Conservation (phyloP, 2,329 filamentous ascomycete genomes). For the Didymella pomorum region DNA sequence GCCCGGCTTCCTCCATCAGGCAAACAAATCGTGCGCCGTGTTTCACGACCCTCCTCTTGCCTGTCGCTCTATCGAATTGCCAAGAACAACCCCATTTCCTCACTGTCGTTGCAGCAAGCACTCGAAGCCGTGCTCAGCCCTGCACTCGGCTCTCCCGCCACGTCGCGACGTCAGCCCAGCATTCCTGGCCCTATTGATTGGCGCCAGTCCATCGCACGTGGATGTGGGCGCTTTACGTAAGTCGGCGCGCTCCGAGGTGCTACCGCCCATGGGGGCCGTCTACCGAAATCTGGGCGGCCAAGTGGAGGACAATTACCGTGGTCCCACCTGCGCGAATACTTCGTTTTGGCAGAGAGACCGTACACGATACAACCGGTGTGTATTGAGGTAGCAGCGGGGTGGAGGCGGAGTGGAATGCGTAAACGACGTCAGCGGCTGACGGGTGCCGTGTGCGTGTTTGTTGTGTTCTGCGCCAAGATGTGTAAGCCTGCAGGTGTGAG, state of each 20-base stretch:
- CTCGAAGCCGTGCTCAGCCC: background rate
- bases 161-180: constrained; percentile 8
- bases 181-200: background rate
- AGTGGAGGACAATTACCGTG: constrained; percentile 9
- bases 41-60: background rate
- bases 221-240: constrained; percentile 14
- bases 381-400: constrained; percentile 12
- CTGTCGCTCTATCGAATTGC: background rate
- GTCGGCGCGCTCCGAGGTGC: constrained; percentile 10
- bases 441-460: background rate
- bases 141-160: background rate
- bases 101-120: background rate
- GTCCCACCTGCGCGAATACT: constrained; percentile 9
- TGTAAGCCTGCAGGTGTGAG: background rate
- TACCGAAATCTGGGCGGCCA: constrained; percentile 3
- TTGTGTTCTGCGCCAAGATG: constrained; percentile 8
- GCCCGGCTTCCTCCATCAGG: constrained; percentile 1
- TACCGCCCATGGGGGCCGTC: constrained; percentile 12
- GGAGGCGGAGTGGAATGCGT: constrained; percentile 8
- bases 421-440: constrained; percentile 21
- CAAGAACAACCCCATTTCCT: background rate
- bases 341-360: constrained; percentile 4
- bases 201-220: constrained; percentile 5
- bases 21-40: background rate
- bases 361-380: constrained; percentile 9